Evolutionary conservation across 495 filamentous ascomycete genomes (phyloP).

Genomic region (Penicillium cinerascens): DNA sequence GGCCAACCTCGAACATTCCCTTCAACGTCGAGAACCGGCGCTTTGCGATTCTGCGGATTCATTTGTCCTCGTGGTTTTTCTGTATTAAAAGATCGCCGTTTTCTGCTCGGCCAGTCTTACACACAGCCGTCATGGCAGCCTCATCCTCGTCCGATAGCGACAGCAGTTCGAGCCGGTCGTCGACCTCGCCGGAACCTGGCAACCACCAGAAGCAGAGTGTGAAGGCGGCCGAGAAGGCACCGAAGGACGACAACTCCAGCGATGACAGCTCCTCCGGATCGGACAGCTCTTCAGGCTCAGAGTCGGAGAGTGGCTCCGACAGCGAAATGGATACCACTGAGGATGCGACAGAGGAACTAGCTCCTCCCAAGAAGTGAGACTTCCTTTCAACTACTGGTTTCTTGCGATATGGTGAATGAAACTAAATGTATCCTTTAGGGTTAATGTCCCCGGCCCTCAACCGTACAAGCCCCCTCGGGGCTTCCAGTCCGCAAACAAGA

Average conservation of each 20-base stretch:
- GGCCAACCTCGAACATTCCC: slow-evolving; percentile 17
- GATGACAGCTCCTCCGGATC: slow-evolving; percentile 19
- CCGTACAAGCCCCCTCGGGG: slow-evolving; percentile 41
- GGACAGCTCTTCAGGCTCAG: slow-evolving; percentile 24
- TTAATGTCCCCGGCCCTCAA: slow-evolving; percentile 23
- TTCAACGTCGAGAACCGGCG: slow-evolving; percentile 11
- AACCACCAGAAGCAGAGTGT: slow-evolving; percentile 25
- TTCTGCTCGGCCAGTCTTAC: neutral
- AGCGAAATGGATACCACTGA: slow-evolving; percentile 33
- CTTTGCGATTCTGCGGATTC: slow-evolving; percentile 1
- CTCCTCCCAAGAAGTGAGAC: slow-evolving; percentile 25
- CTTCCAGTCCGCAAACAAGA: slow-evolving; percentile 39
- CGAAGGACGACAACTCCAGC: slow-evolving; percentile 22
- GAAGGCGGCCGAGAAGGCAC: slow-evolving; percentile 29
- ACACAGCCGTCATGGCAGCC: slow-evolving; percentile 28
- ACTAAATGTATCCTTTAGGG: slow-evolving; percentile 6
- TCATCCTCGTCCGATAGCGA: slow-evolving; percentile 26
- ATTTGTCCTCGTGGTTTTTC: neutral
- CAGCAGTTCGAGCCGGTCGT: slow-evolving; percentile 27
- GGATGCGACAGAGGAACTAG: slow-evolving; percentile 12
- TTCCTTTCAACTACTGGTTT: neutral
- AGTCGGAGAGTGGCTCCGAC: slow-evolving; percentile 25
- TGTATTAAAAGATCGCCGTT: neutral
- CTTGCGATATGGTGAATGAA: neutral
- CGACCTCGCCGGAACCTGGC: slow-evolving; percentile 28